Percentiles rank a stretch among this genome's conserved stretches.
Evolutionary conservation across 192 early-diverging fungal species (phyloP).

Genomic region (Dispira parvispora): DNA sequence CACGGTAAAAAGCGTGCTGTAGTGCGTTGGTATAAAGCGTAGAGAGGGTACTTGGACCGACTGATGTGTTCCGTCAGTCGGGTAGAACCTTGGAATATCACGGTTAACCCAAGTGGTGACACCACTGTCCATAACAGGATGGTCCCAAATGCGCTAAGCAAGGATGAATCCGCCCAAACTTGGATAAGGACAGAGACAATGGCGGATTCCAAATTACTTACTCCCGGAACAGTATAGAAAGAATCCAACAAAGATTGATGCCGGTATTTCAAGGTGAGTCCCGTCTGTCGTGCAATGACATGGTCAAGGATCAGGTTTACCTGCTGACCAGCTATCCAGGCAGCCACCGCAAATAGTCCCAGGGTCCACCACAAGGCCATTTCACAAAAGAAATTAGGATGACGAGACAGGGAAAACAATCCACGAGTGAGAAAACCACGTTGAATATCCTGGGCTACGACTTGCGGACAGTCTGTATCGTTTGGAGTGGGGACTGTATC

Average conservation of each 20-base stretch:
- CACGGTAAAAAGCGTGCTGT: constrained; percentile 43
- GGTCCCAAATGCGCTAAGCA: too few relatives aligned
- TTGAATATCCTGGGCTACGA: constrained; percentile 22
- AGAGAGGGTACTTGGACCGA: constrained; percentile 54
- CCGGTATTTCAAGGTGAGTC: too few relatives aligned
- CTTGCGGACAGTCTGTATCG: neutral
- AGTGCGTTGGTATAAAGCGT: constrained; percentile 42
- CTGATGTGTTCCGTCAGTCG: constrained; percentile 45
- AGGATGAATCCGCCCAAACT: too few relatives aligned
- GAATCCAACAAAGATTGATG: too few relatives aligned
- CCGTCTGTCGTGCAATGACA: too few relatives aligned
- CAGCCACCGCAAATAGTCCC: constrained; percentile 2
- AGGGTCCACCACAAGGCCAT: constrained; percentile 40
- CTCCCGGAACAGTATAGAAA: too few relatives aligned
- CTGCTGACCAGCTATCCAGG: constrained; percentile 19
- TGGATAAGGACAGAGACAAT: too few relatives aligned
- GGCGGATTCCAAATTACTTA: too few relatives aligned
- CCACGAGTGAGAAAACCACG: constrained; percentile 60
- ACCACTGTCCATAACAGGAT: constrained; percentile 7
- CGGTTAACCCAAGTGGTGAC: constrained; percentile 32
- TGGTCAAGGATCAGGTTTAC: constrained; percentile 35
- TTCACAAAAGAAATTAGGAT: constrained; percentile 79
- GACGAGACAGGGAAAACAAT: constrained; percentile 54
- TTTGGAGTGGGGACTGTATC: too few relatives aligned
- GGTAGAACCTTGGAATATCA: constrained; percentile 52